Base-by-base conservation (phyloP, 768 basidiomycete genomes). In the Leucocoprinus birnbaumii region DNA sequence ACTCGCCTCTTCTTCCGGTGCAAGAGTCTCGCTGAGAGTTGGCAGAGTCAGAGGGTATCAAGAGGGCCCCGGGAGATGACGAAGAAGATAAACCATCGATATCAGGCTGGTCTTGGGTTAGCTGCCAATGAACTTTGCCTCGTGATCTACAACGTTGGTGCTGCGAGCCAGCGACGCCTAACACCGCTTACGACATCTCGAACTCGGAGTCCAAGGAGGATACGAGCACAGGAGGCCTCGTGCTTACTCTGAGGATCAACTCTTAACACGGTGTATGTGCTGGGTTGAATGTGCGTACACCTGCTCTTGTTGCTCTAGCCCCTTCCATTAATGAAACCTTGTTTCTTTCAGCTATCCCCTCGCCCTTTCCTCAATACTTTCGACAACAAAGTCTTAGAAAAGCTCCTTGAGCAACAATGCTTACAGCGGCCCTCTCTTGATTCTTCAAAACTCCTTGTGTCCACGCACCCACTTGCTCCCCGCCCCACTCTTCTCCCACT, bases 251-350 rank as follows among this genome's bases (percentile, higher is more conserved):
- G 72, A 72, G 24, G 86, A 84, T 1, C 82, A 90, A 58, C 70
- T 93, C 13, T 91, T 89, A 1, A 73, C 91, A 19, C 84, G 91
- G 64, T 82, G 85, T 1, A 80, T 83, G 66, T 94, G 91, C 91
- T 82, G 91, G 91, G 91, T 66, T 79, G 89, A 53, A 72, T 93
- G 89, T 89, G 61, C 48, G 86, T 67, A 7, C n/a, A 3, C 24
- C 26, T 41, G 8, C 43, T 48, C 46, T n/a, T 53, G 40, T 40
- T 44, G 7, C 41, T 40, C 18, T 18, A n/a, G n/a, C n/a, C n/a
- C 19, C n/a, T 21, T 43, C 25, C 7, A n/a, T 18, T 21, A 48
- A 35, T 48, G 31, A 4, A 38, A 10, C n/a, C n/a, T 38, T n/a
- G 24, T 43, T 16, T 14, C 10, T 26, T 18, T 10, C 56, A 90